phyloP scores from a whole-genome alignment of 2,329 filamentous ascomycete species.

The Sporothrix curviconia region DNA sequence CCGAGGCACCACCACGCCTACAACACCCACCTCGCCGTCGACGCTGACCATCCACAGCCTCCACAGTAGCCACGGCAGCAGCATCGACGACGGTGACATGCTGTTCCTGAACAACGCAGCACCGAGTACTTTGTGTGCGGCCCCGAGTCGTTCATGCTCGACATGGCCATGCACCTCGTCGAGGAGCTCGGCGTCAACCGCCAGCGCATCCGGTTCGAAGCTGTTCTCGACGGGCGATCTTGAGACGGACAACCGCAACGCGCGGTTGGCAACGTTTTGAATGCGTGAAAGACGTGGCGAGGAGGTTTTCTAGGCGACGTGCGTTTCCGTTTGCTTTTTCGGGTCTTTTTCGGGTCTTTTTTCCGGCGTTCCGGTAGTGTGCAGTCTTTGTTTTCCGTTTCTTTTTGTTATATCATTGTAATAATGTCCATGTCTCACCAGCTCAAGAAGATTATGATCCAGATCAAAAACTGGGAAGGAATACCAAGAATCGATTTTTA shows the following conservation, averaged over 20 bases:
- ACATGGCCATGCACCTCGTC: slow-evolving; percentile 39
- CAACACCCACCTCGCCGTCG: slow-evolving; percentile 8
- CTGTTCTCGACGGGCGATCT: slow-evolving; percentile 39
- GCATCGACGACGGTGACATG: slow-evolving; percentile 30
- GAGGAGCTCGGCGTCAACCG: slow-evolving; percentile 33
- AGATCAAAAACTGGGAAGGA: slow-evolving; percentile 19
- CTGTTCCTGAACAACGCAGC: slow-evolving; percentile 38
- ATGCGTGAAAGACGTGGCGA: background rate
- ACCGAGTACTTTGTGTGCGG: slow-evolving; percentile 51
- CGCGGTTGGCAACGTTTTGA: slow-evolving; percentile 11
- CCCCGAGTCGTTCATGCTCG: slow-evolving; percentile 48
- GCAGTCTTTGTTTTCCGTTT: too few relatives aligned
- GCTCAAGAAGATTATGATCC: too few relatives aligned
- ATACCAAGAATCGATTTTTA: too few relatives aligned
- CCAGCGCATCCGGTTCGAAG: slow-evolving; percentile 38
- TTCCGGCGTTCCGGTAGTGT: too few relatives aligned
- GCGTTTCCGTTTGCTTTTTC: background rate
- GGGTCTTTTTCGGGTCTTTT: background rate
- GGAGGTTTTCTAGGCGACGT: background rate
- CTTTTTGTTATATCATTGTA: too few relatives aligned
- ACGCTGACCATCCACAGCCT: slow-evolving; percentile 14
- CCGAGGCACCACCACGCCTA: slow-evolving; percentile 6
- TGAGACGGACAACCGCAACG: slow-evolving; percentile 14
- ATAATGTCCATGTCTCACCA: too few relatives aligned
- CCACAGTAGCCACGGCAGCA: slow-evolving; percentile 36